phyloP scores from a whole-genome alignment of 2,329 filamentous ascomycete genomes.

The Alternaria gaisen region DNA sequence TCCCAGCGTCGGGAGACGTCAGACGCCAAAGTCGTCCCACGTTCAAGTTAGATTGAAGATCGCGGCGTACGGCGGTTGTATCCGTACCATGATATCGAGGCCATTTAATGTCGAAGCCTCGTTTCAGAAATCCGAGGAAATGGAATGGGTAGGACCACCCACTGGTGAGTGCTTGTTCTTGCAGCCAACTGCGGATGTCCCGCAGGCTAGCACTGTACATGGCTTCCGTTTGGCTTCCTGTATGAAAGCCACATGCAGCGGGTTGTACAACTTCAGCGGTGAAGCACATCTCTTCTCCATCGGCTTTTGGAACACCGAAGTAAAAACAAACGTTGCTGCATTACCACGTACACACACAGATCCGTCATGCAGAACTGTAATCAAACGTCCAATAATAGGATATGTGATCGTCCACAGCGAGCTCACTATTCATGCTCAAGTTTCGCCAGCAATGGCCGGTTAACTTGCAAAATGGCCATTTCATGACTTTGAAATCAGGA shows the following conservation, averaged over 20 bases:
- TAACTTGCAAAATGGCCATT: conserved; percentile 4
- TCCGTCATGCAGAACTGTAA: conserved; percentile 4
- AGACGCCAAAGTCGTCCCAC: conserved; percentile 27
- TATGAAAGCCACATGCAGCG: conserved; percentile 27
- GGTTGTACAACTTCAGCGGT: conserved; percentile 48
- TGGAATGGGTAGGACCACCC: conserved; percentile 19
- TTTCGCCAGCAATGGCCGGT: conserved; percentile 8
- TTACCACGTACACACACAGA: not conserved
- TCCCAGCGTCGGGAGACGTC: conserved; percentile 28
- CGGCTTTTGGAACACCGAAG: conserved; percentile 11
- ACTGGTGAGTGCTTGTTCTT: conserved; percentile 19
- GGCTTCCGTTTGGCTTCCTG: conserved; percentile 26
- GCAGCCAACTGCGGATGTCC: conserved; percentile 20
- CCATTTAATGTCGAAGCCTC: conserved; percentile 19
- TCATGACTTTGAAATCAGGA: conserved; percentile 9
- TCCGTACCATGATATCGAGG: conserved; percentile 15
- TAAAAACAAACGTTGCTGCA: conserved; percentile 12
- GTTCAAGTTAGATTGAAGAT: conserved; percentile 13
- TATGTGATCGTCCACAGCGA: not conserved
- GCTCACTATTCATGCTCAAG: conserved; percentile 1
- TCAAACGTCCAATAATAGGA: conserved; percentile 5
- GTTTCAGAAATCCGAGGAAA: conserved; percentile 42
- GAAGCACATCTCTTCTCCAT: conserved; percentile 21
- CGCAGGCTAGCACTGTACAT: conserved; percentile 18
- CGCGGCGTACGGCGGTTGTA: conserved; percentile 17